A percentile compares a stretch with the other conserved stretches of the same genome.
Conservation (phyloP, 768 basidiomycete genomes). For the Lepiota venenata region DNA sequence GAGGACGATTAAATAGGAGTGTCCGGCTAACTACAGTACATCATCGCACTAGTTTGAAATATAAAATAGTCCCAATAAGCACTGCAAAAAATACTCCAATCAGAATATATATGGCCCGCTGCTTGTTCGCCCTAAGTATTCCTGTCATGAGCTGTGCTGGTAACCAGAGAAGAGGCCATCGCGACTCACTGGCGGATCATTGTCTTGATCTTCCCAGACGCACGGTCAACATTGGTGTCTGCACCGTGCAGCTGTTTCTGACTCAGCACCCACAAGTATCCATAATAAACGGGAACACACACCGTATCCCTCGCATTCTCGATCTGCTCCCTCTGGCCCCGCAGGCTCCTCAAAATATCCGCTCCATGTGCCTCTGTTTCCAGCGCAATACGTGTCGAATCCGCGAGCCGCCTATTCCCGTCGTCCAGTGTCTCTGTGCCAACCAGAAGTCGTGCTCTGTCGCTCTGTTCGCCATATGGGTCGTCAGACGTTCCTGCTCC, state of each 20-base stretch:
- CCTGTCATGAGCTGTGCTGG: background rate
- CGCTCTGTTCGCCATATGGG: slow-evolving; percentile 62
- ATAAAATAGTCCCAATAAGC: slow-evolving; percentile 71
- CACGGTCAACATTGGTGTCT: slow-evolving; percentile 80
- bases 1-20: background rate
- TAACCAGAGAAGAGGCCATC: background rate
- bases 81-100: slow-evolving; percentile 79
- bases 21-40: slow-evolving; percentile 1
- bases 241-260: slow-evolving; percentile 63
- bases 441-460: slow-evolving; percentile 67
- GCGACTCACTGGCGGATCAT: slow-evolving; percentile 78
- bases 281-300: slow-evolving; percentile 23
- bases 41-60: slow-evolving; percentile 44
- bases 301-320: slow-evolving; percentile 86
- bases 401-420: slow-evolving; percentile 67
- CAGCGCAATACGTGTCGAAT: slow-evolving; percentile 83
- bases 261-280: background rate
- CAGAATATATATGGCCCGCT: slow-evolving; percentile 71
- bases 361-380: slow-evolving; percentile 92
- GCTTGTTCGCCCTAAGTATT: slow-evolving; percentile 89
- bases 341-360: slow-evolving; percentile 77
- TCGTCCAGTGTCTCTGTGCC: slow-evolving; percentile 75
- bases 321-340: slow-evolving; percentile 87
- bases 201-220: slow-evolving; percentile 86
- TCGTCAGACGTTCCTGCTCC: slow-evolving; percentile 52